Conservation (phyloP, 2,329 filamentous ascomycete genomes). For the Penicillium sp. region DNA sequence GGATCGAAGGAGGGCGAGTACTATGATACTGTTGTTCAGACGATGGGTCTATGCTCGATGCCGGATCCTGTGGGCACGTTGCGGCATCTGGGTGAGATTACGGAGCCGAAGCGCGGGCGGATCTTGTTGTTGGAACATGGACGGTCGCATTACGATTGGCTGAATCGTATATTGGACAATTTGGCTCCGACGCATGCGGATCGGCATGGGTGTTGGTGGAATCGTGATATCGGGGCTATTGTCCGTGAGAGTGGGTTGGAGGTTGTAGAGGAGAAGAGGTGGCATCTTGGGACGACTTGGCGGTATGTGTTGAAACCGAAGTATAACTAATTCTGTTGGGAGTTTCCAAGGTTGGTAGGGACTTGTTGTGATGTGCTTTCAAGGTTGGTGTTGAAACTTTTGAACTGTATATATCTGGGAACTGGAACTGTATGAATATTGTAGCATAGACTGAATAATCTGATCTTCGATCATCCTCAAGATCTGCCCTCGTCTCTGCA, state of each 20-base stretch:
- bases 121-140: constrained; percentile 50
- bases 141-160: constrained; percentile 44
- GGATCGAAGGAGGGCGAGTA: constrained; percentile 10
- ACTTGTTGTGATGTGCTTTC: neutral
- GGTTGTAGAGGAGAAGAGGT: constrained; percentile 45
- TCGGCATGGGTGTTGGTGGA: constrained; percentile 52
- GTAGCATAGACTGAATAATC: neutral
- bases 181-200: constrained; percentile 47
- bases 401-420: neutral
- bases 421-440: neutral
- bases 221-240: constrained; percentile 48
- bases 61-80: constrained; percentile 41
- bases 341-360: neutral
- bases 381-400: neutral
- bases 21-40: constrained; percentile 49
- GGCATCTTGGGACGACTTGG: constrained; percentile 49
- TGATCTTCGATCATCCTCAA: too few relatives aligned
- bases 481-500: too few relatives aligned
- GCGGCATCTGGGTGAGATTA: constrained; percentile 39
- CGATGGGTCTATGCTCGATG: constrained; percentile 50
- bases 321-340: neutral
- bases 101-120: constrained; percentile 37
- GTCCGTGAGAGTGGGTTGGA: constrained; percentile 47
- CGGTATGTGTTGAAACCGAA: constrained; percentile 39
- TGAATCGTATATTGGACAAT: constrained; percentile 47